A percentile compares a stretch with the other conserved stretches of the same genome.
Evolutionary conservation across 768 basidiomycete genomes (phyloP).

Genomic region (Neoboletus brunneissimus): DNA sequence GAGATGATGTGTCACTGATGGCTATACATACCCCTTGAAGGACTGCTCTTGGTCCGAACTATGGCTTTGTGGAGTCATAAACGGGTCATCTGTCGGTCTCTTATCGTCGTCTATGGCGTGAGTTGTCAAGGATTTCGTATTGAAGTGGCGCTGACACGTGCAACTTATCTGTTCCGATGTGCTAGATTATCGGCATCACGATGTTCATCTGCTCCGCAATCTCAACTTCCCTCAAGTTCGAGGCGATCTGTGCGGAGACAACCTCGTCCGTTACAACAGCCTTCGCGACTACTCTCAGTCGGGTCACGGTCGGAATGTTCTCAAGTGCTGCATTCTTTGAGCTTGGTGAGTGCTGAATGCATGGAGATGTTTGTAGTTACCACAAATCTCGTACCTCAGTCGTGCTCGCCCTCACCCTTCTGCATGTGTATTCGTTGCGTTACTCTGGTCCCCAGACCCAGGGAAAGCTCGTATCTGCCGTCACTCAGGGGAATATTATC

Average conservation of each 20-base stretch:
- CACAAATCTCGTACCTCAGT: neutral
- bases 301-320: slow-evolving; percentile 6
- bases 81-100: neutral
- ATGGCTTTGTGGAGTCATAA: slow-evolving; percentile 7
- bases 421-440: neutral
- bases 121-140: neutral
- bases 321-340: slow-evolving; percentile 12
- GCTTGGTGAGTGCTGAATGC: slow-evolving; percentile 2
- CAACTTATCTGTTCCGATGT: neutral
- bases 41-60: slow-evolving; percentile 12
- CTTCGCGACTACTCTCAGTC: slow-evolving; percentile 1
- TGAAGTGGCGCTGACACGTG: neutral
- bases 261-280: neutral
- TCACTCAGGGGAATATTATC: slow-evolving; percentile 7
- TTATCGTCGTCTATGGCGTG: neutral
- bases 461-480: neutral
- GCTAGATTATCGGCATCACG: neutral
- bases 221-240: slow-evolving; percentile 6
- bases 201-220: slow-evolving; percentile 6
- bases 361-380: neutral
- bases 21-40: neutral
- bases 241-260: slow-evolving; percentile 1
- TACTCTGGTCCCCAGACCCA: neutral
- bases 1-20: neutral
- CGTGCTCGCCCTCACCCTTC: slow-evolving; percentile 7